A percentile compares a stretch with the other conserved stretches of the same genome.
phyloP scores from a whole-genome alignment of 1,284 basidiomycete species.

The Tetrapyrgos nigripes region DNA sequence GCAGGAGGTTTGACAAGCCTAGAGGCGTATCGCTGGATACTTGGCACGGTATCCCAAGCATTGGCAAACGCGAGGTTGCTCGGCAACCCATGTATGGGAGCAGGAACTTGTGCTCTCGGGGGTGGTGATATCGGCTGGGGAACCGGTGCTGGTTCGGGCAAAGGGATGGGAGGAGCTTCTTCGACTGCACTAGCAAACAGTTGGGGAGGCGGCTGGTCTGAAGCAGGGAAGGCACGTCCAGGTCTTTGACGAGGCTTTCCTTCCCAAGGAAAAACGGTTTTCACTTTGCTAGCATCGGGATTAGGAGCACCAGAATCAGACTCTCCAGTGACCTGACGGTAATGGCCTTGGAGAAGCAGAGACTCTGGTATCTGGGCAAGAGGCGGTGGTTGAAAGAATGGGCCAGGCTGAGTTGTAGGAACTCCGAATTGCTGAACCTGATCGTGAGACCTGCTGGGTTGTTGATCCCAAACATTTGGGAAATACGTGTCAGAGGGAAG shows the following conservation, averaged over 20 bases:
- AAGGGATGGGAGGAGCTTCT: slow-evolving; percentile 38
- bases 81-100: slow-evolving; percentile 55
- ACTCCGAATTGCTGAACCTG: slow-evolving; percentile 38
- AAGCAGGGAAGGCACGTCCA: slow-evolving; percentile 78
- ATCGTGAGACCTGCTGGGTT: slow-evolving; percentile 46
- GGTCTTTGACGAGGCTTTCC: slow-evolving; percentile 68
- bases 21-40: slow-evolving; percentile 78
- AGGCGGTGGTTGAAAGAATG: slow-evolving; percentile 68
- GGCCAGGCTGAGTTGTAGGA: slow-evolving; percentile 41
- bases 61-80: slow-evolving; percentile 71
- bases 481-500: slow-evolving; percentile 78
- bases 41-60: slow-evolving; percentile 84
- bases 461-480: slow-evolving; percentile 75
- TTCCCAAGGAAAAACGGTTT: slow-evolving; percentile 95
- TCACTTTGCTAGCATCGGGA: slow-evolving; percentile 79
- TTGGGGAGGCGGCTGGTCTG: slow-evolving; percentile 64
- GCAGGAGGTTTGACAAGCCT: slow-evolving; percentile 64
- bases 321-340: slow-evolving; percentile 64
- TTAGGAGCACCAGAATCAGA: slow-evolving; percentile 39
- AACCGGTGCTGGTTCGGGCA: slow-evolving; percentile 40
- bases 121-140: slow-evolving; percentile 29
- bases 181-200: slow-evolving; percentile 49
- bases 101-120: slow-evolving; percentile 23
- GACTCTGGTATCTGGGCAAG: slow-evolving; percentile 63
- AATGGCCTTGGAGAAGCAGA: slow-evolving; percentile 65